Evolutionary conservation across 305 asterid species (phyloP), one percentile per base, ranked within the genome.

Genomic region (Solanum hybrid): DNA sequence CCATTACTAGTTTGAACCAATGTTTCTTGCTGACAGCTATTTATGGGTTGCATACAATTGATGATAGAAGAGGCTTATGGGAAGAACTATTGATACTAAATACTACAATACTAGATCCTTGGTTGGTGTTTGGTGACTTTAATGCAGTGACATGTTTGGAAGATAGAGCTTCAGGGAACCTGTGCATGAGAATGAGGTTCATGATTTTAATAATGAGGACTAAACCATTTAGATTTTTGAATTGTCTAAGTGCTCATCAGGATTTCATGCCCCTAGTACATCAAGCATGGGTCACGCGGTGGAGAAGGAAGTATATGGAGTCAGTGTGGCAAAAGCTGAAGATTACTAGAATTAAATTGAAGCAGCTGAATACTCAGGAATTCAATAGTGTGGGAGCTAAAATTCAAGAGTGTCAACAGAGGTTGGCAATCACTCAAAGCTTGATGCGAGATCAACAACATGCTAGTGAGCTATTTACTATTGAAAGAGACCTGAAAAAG

Each of bases 251-350:
- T 51, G n/a, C 68, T 51, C n/a, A 51, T 15, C 3, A 51, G 68
- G 68, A 57, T 7, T 57, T 57, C 70, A 57, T 17, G 10, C 9
- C 70, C 10, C 9, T 57, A 20, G 24, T 57, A 57, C 2, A 57
- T 0, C 24, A 57, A 17, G 10, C 10, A 57, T 57, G 70, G 10
- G 70, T 0, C 10, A 17, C 70, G 1, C 70, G 10, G 3, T 57
- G 0, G 70, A 17, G 70, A 57, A 57, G 70, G 70, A 57, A 57
- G 45, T 57, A 6, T 17, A 57, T 3, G 24, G 24, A 57, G 70
- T 6, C 4, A 6, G 24, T 57, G 70, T 17, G 70, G 70, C n/a
- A 57, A 57, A 57, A 57, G 24, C 0, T 57, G 24, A 57, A 57
- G 24, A 3, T 57, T 17, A 57, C 70, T 57, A 17, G 10, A 57